Percentiles rank a stretch among this genome's conserved stretches.
These are phyloP conservation scores for Pistacia atlantica DNA, from an alignment of 345 rosid genomes.

Conservation along the genomic window DNA sequence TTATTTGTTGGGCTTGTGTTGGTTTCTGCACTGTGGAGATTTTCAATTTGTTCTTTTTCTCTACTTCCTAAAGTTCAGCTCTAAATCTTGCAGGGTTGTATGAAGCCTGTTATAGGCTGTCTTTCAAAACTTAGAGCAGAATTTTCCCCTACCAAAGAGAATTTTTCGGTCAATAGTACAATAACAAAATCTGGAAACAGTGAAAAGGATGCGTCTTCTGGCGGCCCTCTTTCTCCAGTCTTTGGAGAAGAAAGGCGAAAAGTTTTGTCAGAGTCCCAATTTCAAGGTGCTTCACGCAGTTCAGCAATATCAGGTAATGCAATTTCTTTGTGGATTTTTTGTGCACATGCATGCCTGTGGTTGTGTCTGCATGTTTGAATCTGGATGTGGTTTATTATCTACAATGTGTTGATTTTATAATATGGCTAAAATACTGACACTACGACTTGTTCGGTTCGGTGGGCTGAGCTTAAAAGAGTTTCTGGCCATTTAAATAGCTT, in stretches of 20 bases:
- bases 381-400: neutral
- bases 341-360: neutral
- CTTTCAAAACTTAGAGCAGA: constrained; percentile 44
- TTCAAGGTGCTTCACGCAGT: constrained; percentile 48
- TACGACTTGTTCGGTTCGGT: neutral
- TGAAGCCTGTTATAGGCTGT: constrained; percentile 54
- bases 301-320: constrained; percentile 48
- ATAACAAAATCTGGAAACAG: constrained; percentile 27
- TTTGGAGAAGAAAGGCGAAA: constrained; percentile 56
- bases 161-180: constrained; percentile 2
- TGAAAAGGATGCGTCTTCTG: constrained; percentile 22
- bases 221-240: constrained; percentile 35
- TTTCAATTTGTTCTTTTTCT: neutral
- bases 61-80: constrained; percentile 7
- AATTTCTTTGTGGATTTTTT: neutral
- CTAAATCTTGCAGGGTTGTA: constrained; percentile 46
- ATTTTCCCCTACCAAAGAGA: constrained; percentile 30
- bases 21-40: neutral
- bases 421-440: neutral
- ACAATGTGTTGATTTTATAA: neutral
- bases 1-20: neutral
- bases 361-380: neutral
- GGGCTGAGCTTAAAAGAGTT: neutral
- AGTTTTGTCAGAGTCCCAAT: constrained; percentile 47
- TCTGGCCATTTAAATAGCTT: neutral